Evolutionary conservation across 768 basidiomycete genomes (phyloP).

Genomic region (Zangia roseola): DNA sequence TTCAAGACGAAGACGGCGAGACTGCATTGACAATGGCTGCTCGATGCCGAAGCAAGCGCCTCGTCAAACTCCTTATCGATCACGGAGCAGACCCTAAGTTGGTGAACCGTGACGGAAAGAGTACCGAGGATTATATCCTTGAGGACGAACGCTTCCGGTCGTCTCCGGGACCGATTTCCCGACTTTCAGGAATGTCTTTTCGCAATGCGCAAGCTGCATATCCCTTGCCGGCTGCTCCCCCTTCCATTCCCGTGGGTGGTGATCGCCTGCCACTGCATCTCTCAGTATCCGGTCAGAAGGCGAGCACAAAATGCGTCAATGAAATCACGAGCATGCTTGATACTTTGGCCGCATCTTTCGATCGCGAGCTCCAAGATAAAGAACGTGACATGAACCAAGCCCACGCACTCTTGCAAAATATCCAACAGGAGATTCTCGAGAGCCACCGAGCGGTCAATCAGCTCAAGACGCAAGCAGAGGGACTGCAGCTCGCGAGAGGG

Average conservation of each 20-base stretch:
- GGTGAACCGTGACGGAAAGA: constrained; percentile 91
- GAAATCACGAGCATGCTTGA: constrained; percentile 88
- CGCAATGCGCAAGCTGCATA: constrained; percentile 61
- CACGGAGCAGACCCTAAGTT: constrained; percentile 96
- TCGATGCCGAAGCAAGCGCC: constrained; percentile 89
- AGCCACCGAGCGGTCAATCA: constrained; percentile 72
- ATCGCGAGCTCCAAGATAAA: constrained; percentile 87
- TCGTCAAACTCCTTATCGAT: constrained; percentile 94
- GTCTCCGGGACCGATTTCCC: constrained; percentile 78
- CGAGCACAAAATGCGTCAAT: constrained; percentile 79
- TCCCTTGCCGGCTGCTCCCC: constrained; percentile 43
- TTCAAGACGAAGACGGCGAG: constrained; percentile 98
- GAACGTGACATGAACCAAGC: constrained; percentile 91
- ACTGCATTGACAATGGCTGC: constrained; percentile 97
- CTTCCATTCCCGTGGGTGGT: constrained; percentile 43
- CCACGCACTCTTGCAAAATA: constrained; percentile 78
- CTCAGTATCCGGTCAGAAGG: constrained; percentile 81
- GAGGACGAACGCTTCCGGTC: constrained; percentile 97
- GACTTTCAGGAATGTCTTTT: constrained; percentile 65
- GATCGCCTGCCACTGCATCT: constrained; percentile 78
- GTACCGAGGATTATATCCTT: constrained; percentile 96
- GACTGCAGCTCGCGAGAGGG: constrained; percentile 58
- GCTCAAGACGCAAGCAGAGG: constrained; percentile 68
- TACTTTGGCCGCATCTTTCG: constrained; percentile 84
- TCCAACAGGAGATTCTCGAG: constrained; percentile 88